Conservation (phyloP, 305 asterid species). For the Fraxinus baroniana region DNA sequence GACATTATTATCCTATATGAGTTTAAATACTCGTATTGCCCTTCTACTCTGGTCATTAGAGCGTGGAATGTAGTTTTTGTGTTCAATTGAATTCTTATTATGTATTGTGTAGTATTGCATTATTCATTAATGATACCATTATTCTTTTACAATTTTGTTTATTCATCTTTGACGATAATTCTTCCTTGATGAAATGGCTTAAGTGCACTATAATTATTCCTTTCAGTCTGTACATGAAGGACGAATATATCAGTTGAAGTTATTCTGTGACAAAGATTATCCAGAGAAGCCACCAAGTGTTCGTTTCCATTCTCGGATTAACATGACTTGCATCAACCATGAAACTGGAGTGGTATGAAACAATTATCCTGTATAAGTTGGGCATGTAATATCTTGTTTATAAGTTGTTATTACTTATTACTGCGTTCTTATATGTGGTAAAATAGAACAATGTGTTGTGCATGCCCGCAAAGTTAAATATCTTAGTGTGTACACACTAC, state of each 20-base stretch:
- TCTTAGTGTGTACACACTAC: neutral
- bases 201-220: neutral
- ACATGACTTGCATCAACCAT: constrained; percentile 52
- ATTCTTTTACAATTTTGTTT: neutral
- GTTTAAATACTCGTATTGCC: neutral
- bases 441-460: neutral
- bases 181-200: neutral
- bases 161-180: neutral
- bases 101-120: neutral
- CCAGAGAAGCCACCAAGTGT: constrained; percentile 59
- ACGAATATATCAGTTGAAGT: constrained; percentile 50
- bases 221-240: constrained; percentile 57
- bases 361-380: constrained; percentile 14
- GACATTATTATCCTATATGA: neutral
- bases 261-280: constrained; percentile 54
- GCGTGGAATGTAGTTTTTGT: neutral
- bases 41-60: neutral
- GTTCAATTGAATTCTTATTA: neutral
- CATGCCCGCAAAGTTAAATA: neutral
- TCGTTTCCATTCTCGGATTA: constrained; percentile 52
- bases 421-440: neutral
- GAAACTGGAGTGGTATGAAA: constrained; percentile 48
- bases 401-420: neutral
- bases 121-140: neutral
- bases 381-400: neutral